Percentiles rank a stretch among this genome's conserved stretches.
phyloP scores from a whole-genome alignment of 208 protist genomes.

The Eutreptiella sp. region DNA sequence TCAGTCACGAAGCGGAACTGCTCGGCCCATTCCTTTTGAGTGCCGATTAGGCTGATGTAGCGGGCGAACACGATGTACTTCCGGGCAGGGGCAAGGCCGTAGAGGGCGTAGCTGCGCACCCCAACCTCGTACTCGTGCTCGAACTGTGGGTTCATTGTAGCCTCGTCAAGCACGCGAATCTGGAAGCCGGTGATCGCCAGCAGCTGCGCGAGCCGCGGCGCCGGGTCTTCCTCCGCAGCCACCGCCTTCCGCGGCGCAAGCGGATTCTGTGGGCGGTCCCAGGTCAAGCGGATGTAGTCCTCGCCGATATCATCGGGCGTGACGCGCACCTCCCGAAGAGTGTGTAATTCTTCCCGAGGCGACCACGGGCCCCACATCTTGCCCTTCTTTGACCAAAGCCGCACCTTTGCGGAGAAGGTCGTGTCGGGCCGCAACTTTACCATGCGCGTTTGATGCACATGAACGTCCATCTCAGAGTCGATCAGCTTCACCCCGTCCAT shows the following conservation, averaged over 20 bases:
- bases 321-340: slow-evolving; percentile 62
- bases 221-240: slow-evolving; percentile 47
- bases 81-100: slow-evolving; percentile 53
- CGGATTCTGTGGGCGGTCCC: slow-evolving; percentile 47
- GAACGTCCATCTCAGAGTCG: no score
- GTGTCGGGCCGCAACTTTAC: no score
- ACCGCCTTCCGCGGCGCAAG: no score
- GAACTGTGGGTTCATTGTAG: slow-evolving; percentile 59
- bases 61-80: slow-evolving; percentile 70
- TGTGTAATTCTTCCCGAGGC: no score
- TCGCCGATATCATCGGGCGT: slow-evolving; percentile 55
- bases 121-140: slow-evolving; percentile 43
- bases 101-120: slow-evolving; percentile 54
- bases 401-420: no score
- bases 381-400: no score
- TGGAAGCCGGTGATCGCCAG: slow-evolving; percentile 63
- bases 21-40: slow-evolving; percentile 63
- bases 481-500: no score
- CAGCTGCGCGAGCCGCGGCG: slow-evolving; percentile 60
- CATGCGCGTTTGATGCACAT: no score
- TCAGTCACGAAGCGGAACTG: slow-evolving; percentile 66
- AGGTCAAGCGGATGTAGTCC: slow-evolving; percentile 67
- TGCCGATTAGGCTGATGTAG: slow-evolving; percentile 67
- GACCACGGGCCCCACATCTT: no score
- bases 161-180: slow-evolving; percentile 61